These are phyloP conservation scores for Dactylellina cionopaga DNA, from an alignment of 2,329 filamentous ascomycete genomes.

Conservation along the genomic window DNA sequence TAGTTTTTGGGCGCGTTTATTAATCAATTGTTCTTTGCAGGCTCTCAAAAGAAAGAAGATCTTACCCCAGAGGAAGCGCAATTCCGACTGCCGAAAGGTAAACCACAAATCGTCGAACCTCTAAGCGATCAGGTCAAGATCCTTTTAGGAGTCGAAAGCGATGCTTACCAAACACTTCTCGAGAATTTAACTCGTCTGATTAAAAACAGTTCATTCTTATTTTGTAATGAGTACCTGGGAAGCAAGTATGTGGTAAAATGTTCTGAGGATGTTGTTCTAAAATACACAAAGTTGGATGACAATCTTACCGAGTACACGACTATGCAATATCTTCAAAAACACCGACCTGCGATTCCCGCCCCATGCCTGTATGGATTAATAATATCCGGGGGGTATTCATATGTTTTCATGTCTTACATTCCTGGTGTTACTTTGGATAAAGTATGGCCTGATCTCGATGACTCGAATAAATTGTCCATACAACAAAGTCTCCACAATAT, in stretches of 20 bases:
- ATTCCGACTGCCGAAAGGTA: constrained; percentile 14
- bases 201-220: constrained; percentile 17
- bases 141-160: constrained; percentile 3
- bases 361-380: constrained; percentile 24
- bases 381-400: constrained; percentile 22
- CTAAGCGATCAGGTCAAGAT: constrained; percentile 19
- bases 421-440: constrained; percentile 32
- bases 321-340: constrained; percentile 25
- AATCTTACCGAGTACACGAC: constrained; percentile 25
- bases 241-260: constrained; percentile 33
- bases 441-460: constrained; percentile 23
- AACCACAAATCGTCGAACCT: constrained; percentile 12
- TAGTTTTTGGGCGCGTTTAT: constrained; percentile 8
- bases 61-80: constrained; percentile 6
- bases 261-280: constrained; percentile 32
- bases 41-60: constrained; percentile 13
- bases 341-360: constrained; percentile 21
- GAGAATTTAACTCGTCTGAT: constrained; percentile 9
- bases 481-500: constrained; percentile 24
- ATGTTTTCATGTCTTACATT: constrained; percentile 36
- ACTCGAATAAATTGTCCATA: constrained; percentile 18
- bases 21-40: constrained; percentile 18
- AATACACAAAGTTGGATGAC: constrained; percentile 20
- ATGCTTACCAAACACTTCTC: constrained; percentile 11
- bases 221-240: constrained; percentile 8